Conservation (phyloP, 306 rosid genomes). For the Malus domestica region DNA sequence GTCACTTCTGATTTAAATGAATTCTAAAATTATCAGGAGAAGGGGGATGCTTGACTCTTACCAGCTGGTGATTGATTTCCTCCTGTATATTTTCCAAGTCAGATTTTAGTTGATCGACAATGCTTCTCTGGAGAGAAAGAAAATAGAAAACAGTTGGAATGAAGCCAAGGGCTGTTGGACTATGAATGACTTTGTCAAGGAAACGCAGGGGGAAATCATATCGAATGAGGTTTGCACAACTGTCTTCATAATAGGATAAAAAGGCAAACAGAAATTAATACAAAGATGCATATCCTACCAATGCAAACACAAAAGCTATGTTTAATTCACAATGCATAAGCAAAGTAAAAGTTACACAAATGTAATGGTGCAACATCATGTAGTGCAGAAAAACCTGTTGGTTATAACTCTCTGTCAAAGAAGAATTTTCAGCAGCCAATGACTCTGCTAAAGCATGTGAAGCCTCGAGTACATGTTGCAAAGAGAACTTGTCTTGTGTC, state of each 20-base stretch:
- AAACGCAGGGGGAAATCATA: neutral
- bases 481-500: constrained; percentile 84
- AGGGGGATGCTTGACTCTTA: constrained; percentile 31
- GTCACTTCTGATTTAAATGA: neutral
- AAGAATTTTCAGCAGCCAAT: constrained; percentile 91
- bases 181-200: neutral
- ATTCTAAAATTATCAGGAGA: neutral
- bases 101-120: constrained; percentile 72
- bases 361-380: neutral
- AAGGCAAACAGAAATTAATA: neutral
- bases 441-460: constrained; percentile 75
- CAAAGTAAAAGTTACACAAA: constrained; percentile 4
- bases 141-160: constrained; percentile 15
- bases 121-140: constrained; percentile 49
- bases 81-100: constrained; percentile 73
- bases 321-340: neutral
- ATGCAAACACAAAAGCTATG: neutral
- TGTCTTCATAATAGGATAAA: neutral
- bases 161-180: neutral
- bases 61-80: constrained; percentile 75
- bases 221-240: neutral
- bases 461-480: constrained; percentile 87
- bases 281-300: neutral
- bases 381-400: constrained; percentile 62
- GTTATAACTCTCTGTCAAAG: constrained; percentile 81